Conservation (phyloP, 108 stramenopile species). For the Pelagomonas calceolata region DNA sequence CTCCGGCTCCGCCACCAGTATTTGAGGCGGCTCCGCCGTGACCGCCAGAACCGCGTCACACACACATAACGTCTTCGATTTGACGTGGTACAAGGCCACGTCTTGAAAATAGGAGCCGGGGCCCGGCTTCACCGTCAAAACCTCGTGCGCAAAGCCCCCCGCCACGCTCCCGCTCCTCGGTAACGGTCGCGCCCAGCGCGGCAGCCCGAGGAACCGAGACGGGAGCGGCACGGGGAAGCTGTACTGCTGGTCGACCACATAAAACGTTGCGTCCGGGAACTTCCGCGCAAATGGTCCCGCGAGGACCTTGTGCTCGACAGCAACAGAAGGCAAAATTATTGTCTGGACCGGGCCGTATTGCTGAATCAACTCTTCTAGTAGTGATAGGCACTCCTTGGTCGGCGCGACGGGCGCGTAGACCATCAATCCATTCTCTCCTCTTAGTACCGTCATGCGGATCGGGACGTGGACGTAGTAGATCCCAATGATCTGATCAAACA, state of each 20-base stretch:
- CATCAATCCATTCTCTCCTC: slow-evolving; percentile 38
- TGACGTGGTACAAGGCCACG: slow-evolving; percentile 41
- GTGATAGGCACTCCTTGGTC: slow-evolving; percentile 40
- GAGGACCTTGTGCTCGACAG: slow-evolving; percentile 50
- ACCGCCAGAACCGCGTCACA: slow-evolving; percentile 43
- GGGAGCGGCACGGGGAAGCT: slow-evolving; percentile 32
- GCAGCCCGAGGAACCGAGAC: slow-evolving; percentile 21
- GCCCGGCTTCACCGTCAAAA: slow-evolving; percentile 38
- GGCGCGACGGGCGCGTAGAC: slow-evolving; percentile 52
- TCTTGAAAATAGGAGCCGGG: slow-evolving; percentile 35
- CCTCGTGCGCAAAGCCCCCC: slow-evolving; percentile 34
- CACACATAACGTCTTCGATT: slow-evolving; percentile 35
- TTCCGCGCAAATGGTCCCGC: slow-evolving; percentile 44
- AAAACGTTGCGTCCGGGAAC: slow-evolving; percentile 39
- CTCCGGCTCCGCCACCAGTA: slow-evolving; percentile 34
- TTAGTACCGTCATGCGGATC: slow-evolving; percentile 43
- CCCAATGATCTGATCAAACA: slow-evolving; percentile 52
- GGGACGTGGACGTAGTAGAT: slow-evolving; percentile 55
- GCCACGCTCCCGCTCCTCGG: slow-evolving; percentile 18
- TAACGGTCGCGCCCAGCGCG: slow-evolving; percentile 25
- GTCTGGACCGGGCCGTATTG: slow-evolving; percentile 39
- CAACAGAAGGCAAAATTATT: slow-evolving; percentile 41
- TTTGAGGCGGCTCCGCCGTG: slow-evolving; percentile 31
- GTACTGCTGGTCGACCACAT: slow-evolving; percentile 40
- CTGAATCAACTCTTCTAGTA: slow-evolving; percentile 33